phyloP scores from a whole-genome alignment of 1,284 basidiomycete genomes.

The Schizophyllum amplum region DNA sequence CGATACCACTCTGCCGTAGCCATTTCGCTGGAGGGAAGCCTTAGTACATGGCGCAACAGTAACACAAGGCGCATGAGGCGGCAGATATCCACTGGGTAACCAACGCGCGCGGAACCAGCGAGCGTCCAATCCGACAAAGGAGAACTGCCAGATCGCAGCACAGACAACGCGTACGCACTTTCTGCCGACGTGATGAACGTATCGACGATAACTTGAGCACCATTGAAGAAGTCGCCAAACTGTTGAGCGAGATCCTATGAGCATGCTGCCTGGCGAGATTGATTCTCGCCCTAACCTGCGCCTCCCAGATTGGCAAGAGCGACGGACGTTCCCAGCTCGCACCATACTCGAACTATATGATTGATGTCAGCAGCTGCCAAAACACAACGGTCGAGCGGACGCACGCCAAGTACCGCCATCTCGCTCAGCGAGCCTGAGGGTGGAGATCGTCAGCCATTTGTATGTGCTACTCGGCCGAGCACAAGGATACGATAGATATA shows the following conservation, averaged over 20 bases:
- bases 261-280: not conserved
- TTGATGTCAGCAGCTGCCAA: not conserved
- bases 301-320: constrained; percentile 84
- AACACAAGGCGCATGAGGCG: too few relatives aligned
- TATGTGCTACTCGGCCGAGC: not conserved
- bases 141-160: too few relatives aligned
- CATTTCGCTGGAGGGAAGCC: constrained; percentile 66
- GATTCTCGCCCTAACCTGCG: constrained; percentile 45
- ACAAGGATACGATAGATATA: constrained; percentile 8
- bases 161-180: too few relatives aligned
- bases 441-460: constrained; percentile 1
- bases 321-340: constrained; percentile 79
- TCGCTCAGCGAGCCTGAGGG: constrained; percentile 73
- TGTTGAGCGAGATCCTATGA: constrained; percentile 18
- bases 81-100: too few relatives aligned
- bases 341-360: constrained; percentile 73
- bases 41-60: not conserved
- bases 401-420: constrained; percentile 76
- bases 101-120: too few relatives aligned
- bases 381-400: constrained; percentile 21
- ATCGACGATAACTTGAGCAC: constrained; percentile 83
- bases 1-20: constrained; percentile 86
- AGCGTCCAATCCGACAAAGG: too few relatives aligned
- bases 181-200: constrained; percentile 80
- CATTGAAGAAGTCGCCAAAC: constrained; percentile 92